These are phyloP conservation scores for Penicillium sp. DNA, from an alignment of 2,329 filamentous ascomycete genomes.

Conservation along the genomic window DNA sequence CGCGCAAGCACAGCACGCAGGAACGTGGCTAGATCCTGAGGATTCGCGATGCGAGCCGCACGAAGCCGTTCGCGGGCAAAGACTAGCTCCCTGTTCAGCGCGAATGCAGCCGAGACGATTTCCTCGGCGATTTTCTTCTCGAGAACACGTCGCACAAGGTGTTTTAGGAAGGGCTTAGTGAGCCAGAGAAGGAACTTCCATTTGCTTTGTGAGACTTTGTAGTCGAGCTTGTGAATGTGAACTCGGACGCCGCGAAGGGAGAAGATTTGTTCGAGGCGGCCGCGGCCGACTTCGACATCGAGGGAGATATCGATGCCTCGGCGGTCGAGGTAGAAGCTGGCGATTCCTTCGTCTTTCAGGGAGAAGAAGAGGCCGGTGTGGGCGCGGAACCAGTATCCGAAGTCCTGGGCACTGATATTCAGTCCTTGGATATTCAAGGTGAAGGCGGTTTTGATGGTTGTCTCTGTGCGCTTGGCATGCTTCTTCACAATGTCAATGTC, in stretches of 20 bases:
- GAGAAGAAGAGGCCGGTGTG: constrained; percentile 73
- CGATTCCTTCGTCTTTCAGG: constrained; percentile 81
- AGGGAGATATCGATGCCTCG: constrained; percentile 85
- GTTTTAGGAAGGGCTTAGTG: constrained; percentile 81
- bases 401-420: constrained; percentile 80
- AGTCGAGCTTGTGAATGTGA: constrained; percentile 84
- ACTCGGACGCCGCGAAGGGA: constrained; percentile 77
- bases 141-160: constrained; percentile 77
- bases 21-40: constrained; percentile 80
- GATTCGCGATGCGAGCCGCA: constrained; percentile 81
- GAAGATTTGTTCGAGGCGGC: constrained; percentile 80
- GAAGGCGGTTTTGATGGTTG: constrained; percentile 72
- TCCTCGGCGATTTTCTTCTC: constrained; percentile 77
- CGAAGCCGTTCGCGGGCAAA: constrained; percentile 86
- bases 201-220: constrained; percentile 71
- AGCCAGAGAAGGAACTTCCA: constrained; percentile 81
- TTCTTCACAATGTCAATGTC: constrained; percentile 85
- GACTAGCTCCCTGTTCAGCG: constrained; percentile 82
- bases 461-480: constrained; percentile 68
- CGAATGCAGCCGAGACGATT: constrained; percentile 72
- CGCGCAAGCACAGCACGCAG: constrained; percentile 80
- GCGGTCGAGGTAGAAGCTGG: constrained; percentile 83
- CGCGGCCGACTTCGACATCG: constrained; percentile 81
- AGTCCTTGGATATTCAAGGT: constrained; percentile 82
- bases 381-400: constrained; percentile 86